Base-by-base conservation (phyloP, 169 alveolate genomes). In the Cryptosporidium sp. region DNA sequence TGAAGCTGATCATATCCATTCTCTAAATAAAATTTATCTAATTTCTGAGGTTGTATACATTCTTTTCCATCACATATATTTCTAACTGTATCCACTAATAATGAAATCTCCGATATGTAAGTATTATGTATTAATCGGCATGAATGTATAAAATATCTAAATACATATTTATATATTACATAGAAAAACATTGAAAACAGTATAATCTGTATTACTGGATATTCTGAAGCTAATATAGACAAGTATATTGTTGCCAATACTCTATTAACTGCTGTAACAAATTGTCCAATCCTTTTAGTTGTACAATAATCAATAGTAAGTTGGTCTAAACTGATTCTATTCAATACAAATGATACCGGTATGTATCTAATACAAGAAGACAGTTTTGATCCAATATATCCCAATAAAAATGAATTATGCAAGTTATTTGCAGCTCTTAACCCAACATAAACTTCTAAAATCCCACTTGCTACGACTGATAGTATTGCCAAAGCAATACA, bases 21-120 rank as follows among this genome's bases (percentile, higher is more conserved):
- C 14, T 80, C 69, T 37, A 80, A 43, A 41, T 62, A 80, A 65
- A 80, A 80, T 18, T 39, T 23, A 43, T 65, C 75, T 12, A 80
- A 62, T n/a, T 80, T 80, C 59, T 80, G 89, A 10, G 89, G 80
- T 14, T 39, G 5, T 61, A 80, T 50, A 65, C 67, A 80, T 50
- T 80, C 89, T 50, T 62, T 80, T 61, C 89, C 89, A 59, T 80
- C 89, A 48, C 89, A 80, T 14, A 80, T 65, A 62, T 80, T 80
- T 31, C 89, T 80, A 31, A 80, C 75, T 16, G 67, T 80, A 41
- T 80, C 80, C 9, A 80, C 68, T 37, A 80, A 48, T 31, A 70
- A 73, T 0, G 89, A 80, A 18, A 80, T 45, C 45, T 80, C 89
- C 3, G 89, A 80, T 18, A 80, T 80, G 33, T 80, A 80, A 31